Conservation (phyloP, 2,329 filamentous ascomycete genomes). For the Teratosphaeria gauchensis region DNA sequence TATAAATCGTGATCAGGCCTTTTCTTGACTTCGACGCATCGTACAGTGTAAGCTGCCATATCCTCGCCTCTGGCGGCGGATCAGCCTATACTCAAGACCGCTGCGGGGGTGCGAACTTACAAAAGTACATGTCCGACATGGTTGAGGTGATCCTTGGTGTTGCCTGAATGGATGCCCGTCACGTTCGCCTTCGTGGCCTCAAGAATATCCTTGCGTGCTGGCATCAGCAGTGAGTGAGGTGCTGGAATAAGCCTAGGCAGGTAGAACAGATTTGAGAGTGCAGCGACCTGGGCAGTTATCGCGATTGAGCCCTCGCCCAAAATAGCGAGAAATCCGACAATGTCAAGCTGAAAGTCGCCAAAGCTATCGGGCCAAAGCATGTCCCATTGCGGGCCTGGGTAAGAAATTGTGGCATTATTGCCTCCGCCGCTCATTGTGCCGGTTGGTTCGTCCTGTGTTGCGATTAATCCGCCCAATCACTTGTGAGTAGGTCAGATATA, state of each 20-base stretch:
- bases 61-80: slow-evolving; percentile 3
- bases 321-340: slow-evolving; percentile 47
- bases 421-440: slow-evolving; percentile 15
- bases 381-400: slow-evolving; percentile 15
- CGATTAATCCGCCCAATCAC: no score
- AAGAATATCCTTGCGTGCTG: slow-evolving; percentile 34
- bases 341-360: slow-evolving; percentile 41
- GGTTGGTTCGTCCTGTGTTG: no score
- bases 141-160: slow-evolving; percentile 36
- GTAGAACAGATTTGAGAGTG: slow-evolving; percentile 40
- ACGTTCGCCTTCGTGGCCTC: slow-evolving; percentile 32
- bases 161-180: slow-evolving; percentile 39
- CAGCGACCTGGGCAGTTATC: slow-evolving; percentile 42
- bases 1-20: slow-evolving; percentile 1
- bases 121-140: slow-evolving; percentile 41
- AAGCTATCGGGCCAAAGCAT: slow-evolving; percentile 30
- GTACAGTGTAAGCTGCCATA: slow-evolving; percentile 14
- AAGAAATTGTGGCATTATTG: slow-evolving; percentile 18
- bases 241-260: slow-evolving; percentile 42
- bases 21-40: slow-evolving; percentile 19
- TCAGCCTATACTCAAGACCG: neutral
- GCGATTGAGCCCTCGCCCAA: slow-evolving; percentile 42
- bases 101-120: slow-evolving; percentile 17
- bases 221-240: slow-evolving; percentile 41
- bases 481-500: neutral